Percentiles rank a stretch among this genome's conserved stretches.
phyloP scores from a whole-genome alignment of 805 yeast genomes.

The Blastobotrys robertii region DNA sequence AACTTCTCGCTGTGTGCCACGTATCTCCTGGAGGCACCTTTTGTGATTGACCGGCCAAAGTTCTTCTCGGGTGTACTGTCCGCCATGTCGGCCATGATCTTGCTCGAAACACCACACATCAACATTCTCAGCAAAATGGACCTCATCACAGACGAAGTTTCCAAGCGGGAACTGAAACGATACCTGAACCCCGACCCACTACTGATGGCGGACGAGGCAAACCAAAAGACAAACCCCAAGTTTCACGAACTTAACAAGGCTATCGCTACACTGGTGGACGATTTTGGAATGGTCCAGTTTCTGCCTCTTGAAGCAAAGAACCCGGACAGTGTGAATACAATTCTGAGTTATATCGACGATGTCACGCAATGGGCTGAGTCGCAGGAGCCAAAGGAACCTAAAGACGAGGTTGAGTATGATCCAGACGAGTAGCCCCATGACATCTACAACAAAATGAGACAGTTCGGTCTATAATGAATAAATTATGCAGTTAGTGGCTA shows the following conservation, averaged over 20 bases:
- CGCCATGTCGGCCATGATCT: slow-evolving; percentile 98
- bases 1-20: slow-evolving; percentile 89
- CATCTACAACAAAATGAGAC: slow-evolving; percentile 21
- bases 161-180: slow-evolving; percentile 67
- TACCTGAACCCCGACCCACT: slow-evolving; percentile 89
- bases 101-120: slow-evolving; percentile 89
- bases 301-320: slow-evolving; percentile 76
- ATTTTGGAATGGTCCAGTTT: slow-evolving; percentile 98
- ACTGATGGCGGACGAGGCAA: slow-evolving; percentile 45
- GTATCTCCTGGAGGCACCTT: slow-evolving; percentile 87
- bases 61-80: slow-evolving; percentile 91
- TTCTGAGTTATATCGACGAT: slow-evolving; percentile 87
- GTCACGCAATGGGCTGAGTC: slow-evolving; percentile 96
- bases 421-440: slow-evolving; percentile 31
- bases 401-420: slow-evolving; percentile 44
- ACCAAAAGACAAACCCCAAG: slow-evolving; percentile 45
- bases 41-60: slow-evolving; percentile 80
- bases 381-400: slow-evolving; percentile 95
- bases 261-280: slow-evolving; percentile 87
- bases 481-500: too few relatives aligned
- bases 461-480: background rate
- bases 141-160: slow-evolving; percentile 67
- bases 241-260: slow-evolving; percentile 65
- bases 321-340: slow-evolving; percentile 68
- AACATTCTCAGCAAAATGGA: slow-evolving; percentile 84